Conservation (phyloP, 2,329 filamentous ascomycete species). For the Ophiosphaerella narmari region DNA sequence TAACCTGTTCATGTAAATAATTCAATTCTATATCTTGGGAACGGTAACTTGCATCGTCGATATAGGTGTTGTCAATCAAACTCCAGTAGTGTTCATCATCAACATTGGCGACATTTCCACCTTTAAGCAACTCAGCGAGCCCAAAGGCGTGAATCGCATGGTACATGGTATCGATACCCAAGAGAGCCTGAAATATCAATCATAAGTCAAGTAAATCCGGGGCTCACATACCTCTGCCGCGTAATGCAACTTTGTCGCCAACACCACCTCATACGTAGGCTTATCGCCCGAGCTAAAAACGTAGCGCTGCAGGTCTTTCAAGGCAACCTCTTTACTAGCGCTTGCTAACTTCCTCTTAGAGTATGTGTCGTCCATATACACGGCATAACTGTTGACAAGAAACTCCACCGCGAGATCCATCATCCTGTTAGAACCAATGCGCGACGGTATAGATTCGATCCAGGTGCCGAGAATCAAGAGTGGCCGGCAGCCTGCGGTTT, state of each 20-base stretch:
- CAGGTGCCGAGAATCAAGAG: constrained; percentile 33
- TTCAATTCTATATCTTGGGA: background rate
- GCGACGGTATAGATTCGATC: constrained; percentile 34
- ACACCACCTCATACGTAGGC: constrained; percentile 29
- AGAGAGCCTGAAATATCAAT: constrained; percentile 17
- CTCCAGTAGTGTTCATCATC: constrained; percentile 38
- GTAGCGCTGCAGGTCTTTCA: constrained; percentile 29
- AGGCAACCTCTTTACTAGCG: constrained; percentile 29
- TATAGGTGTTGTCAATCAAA: constrained; percentile 39
- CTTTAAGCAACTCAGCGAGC: constrained; percentile 32
- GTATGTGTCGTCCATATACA: constrained; percentile 23
- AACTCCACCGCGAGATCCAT: constrained; percentile 37
- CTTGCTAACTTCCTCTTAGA: constrained; percentile 23
- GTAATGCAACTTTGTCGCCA: constrained; percentile 38
- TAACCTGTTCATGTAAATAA: constrained; percentile 26
- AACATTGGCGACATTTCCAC: constrained; percentile 20
- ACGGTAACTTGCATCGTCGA: constrained; percentile 34
- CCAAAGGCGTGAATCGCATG: constrained; percentile 36
- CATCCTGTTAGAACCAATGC: constrained; percentile 28
- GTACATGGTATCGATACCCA: constrained; percentile 31
- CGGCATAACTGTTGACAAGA: constrained; percentile 26
- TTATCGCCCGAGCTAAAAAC: constrained; percentile 12
- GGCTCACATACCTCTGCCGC: constrained; percentile 28
- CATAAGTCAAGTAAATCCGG: no score
- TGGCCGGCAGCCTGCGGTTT: constrained; percentile 17